Evolutionary conservation across 805 yeast genomes (phyloP), one percentile per base, ranked within the genome.

Genomic region (Zygoascus biomembranicola): DNA sequence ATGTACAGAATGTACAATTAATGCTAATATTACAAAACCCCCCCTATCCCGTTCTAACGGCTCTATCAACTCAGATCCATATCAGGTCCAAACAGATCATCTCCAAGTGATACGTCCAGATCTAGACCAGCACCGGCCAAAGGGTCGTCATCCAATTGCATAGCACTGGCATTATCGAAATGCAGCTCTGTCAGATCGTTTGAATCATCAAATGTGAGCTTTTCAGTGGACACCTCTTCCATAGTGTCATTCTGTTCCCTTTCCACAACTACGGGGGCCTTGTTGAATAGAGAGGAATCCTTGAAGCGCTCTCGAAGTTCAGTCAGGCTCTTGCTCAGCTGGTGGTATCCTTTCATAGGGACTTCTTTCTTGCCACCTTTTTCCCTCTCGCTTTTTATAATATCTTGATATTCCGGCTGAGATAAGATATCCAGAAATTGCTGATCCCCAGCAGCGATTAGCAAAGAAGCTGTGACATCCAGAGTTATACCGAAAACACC

Each of bases 391-490:
- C 32, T 32, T 13, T 16, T 3, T 4, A 46, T 31, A n/a, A 28
- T 16, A 31, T 14, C 26, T 19, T 46, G 41, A 18, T 46, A 46
- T n/a, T 19, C 41, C 10, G 18, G 32, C 5, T 14, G 14, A 16
- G 41, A 26, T 8, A 46, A 18, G 18, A 46, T 20, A 10, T 46
- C 41, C 20, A 32, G 16, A 46, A 31, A 32, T 5, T 32, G 16
- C 9, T 31, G 19, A 9, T 13, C 32, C 41, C 18, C 49, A 46
- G 26, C 18, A 32, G 49, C 56, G 1, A 61, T 43, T 1, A 60
- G 51, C 14, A 62, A 26, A 8, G 57, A 32, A 8, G 64, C 50
- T 0, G 56, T 52, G n/a, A 61, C 59, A 20, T 62, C 65, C 50
- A 62, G 32, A 2, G 59, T 52, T 48, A 57, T 55, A n/a, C 47